Percentiles rank a stretch among this genome's conserved stretches.
Evolutionary conservation across 139 green algal species (phyloP).

Genomic region (Monoraphidium neglectum): DNA sequence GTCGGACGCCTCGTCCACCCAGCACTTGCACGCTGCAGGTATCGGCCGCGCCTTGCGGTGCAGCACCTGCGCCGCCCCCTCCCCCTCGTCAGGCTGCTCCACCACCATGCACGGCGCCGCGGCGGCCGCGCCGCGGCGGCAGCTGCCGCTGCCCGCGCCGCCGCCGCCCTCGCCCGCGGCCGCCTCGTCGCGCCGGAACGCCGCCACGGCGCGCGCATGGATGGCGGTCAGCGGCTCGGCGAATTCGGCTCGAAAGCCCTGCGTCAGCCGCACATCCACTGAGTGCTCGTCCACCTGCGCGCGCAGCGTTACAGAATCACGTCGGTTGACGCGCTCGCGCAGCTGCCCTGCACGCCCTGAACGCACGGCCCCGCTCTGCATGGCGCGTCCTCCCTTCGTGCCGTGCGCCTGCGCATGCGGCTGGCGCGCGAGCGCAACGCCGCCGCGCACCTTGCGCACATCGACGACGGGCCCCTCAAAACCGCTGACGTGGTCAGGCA

Average conservation of each 20-base stretch:
- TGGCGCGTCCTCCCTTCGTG: neutral
- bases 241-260: too few species aligned
- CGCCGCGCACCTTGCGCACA: slow-evolving; percentile 15
- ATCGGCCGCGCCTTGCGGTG: neutral
- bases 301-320: neutral
- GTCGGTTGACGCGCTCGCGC: neutral
- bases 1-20: neutral
- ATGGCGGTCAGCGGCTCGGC: too few species aligned
- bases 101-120: neutral
- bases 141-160: too few species aligned
- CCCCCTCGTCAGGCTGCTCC: neutral
- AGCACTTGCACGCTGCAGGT: slow-evolving; percentile 1
- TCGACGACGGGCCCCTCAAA: slow-evolving; percentile 38
- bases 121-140: neutral
- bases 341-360: neutral
- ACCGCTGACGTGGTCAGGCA: slow-evolving; percentile 11
- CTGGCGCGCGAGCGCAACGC: too few species aligned
- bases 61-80: slow-evolving; percentile 3
- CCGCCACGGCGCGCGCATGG: too few species aligned
- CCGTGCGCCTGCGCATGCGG: too few species aligned
- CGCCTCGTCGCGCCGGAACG: too few species aligned
- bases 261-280: neutral
- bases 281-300: neutral
- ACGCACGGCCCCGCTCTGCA: neutral
- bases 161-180: too few species aligned